A percentile compares a stretch with the other conserved stretches of the same genome.
Evolutionary conservation across 345 rosid species (phyloP).

Genomic region (Adansonia digitata): DNA sequence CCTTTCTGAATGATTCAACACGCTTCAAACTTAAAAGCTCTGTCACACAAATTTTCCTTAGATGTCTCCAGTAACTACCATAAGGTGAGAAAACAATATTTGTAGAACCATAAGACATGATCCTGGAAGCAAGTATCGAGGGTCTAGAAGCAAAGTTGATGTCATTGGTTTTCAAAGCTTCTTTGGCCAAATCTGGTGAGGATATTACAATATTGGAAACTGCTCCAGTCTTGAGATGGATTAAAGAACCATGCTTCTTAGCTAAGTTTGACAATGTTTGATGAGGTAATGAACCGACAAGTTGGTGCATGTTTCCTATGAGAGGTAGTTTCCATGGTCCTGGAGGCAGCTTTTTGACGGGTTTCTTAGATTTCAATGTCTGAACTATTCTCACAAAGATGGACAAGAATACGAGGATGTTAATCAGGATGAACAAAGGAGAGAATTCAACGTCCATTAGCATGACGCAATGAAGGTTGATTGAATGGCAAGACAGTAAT

Average conservation of each 20-base stretch:
- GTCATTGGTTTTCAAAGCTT: constrained; percentile 5
- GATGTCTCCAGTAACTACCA: constrained; percentile 23
- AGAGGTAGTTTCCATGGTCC: constrained; percentile 32
- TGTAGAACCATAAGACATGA: constrained; percentile 19
- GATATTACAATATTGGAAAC: constrained; percentile 9
- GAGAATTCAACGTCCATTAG: constrained; percentile 7
- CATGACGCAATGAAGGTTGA: neutral
- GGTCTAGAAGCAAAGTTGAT: constrained; percentile 19
- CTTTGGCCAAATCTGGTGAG: constrained; percentile 6
- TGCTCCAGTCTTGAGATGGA: neutral
- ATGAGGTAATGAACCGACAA: neutral
- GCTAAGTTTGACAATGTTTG: neutral
- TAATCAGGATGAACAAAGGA: constrained; percentile 1
- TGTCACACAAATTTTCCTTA: constrained; percentile 19
- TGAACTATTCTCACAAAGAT: neutral
- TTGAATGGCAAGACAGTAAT: neutral
- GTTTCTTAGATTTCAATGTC: neutral
- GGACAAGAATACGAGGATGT: constrained; percentile 17
- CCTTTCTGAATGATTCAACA: constrained; percentile 18
- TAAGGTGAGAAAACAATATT: constrained; percentile 26
- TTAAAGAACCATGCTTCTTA: neutral
- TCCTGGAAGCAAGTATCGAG: constrained; percentile 15
- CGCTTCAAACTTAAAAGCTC: constrained; percentile 25
- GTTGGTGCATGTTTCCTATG: constrained; percentile 24
- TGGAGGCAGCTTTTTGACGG: constrained; percentile 22